phyloP scores from a whole-genome alignment of 2,329 filamentous ascomycete species.

The Diaporthe longicolla region DNA sequence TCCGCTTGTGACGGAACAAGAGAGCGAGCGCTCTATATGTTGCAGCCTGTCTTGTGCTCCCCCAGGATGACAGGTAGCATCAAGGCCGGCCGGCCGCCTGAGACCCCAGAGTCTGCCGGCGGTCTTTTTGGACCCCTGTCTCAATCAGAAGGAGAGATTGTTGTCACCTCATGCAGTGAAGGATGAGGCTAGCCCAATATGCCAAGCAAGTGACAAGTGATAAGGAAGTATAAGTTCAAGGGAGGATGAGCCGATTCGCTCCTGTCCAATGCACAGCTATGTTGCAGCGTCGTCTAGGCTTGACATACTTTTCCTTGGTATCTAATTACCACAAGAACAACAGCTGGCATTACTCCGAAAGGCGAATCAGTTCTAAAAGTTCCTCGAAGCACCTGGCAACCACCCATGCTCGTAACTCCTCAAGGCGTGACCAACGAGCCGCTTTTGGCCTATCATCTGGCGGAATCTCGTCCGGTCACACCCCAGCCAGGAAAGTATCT shows the following conservation, averaged over 20 bases:
- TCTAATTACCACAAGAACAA: no score
- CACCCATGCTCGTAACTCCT: not conserved
- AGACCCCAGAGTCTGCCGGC: conserved; percentile 9
- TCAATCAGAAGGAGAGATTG: conserved; percentile 10
- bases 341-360: not conserved
- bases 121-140: conserved; percentile 1
- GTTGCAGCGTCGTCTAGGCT: not conserved
- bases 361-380: not conserved
- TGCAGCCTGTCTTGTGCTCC: conserved; percentile 17
- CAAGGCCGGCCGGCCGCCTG: not conserved
- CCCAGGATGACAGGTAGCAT: conserved; percentile 30
- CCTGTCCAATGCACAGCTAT: not conserved
- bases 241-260: no score
- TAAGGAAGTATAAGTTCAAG: no score
- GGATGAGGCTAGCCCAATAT: not conserved
- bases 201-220: conserved; percentile 16
- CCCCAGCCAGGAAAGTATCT: not conserved
- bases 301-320: not conserved
- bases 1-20: conserved; percentile 10
- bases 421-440: not conserved
- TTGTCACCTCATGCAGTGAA: conserved; percentile 20
- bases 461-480: not conserved
- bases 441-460: not conserved
- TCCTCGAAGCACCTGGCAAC: not conserved
- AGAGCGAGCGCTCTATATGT: not conserved